Base-by-base conservation (phyloP, 306 rosid species). In the Fragaria nilgerrensis region DNA sequence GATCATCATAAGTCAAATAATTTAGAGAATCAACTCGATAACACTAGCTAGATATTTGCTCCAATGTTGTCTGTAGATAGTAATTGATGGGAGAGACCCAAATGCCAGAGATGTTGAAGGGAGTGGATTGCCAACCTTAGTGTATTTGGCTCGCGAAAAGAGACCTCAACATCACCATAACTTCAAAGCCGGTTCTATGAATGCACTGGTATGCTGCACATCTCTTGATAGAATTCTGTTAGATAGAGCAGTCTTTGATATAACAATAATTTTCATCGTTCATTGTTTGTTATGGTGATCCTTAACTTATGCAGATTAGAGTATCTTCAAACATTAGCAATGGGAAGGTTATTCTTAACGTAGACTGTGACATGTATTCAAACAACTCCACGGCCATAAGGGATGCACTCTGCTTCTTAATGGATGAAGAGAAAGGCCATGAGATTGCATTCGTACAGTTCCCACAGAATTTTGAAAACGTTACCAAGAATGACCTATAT, bases 171-270 rank as follows among this genome's bases (percentile, higher is more conserved):
- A 76, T 78, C 85, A 47, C 48, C 98, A 94, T 62, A 87, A 91
- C 85, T 94, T 86, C 86, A 91, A 94, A 84, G 97, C 97, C 5
- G 98, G 97, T 75, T 94, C 98, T 23, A 89, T 90, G 94, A 94
- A 94, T 85, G 87, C 98, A 23, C 32, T 94, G 97, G 98, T 92
- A 80, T 7, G 6, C 70, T 65, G 27, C 70, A 65, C 27, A 65
- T 36, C 2, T 36, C 16, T 34, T 36, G 70, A 36, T 36, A 36
- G 27, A 36, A 19, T 32, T 32, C 48, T 34, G 7, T 65, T 19
- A 65, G 25, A 16, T 34, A 64, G 2, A 65, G 41, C 1, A 36
- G 14, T 65, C 48, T 65, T 65, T 6, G 68, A 29, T 62, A 19
- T 17, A 17, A 65, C 70, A 7, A 19, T 3, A 64, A 44, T 36